Conservation (phyloP, 2,329 filamentous ascomycete species). For the Botrytis byssoidea region DNA sequence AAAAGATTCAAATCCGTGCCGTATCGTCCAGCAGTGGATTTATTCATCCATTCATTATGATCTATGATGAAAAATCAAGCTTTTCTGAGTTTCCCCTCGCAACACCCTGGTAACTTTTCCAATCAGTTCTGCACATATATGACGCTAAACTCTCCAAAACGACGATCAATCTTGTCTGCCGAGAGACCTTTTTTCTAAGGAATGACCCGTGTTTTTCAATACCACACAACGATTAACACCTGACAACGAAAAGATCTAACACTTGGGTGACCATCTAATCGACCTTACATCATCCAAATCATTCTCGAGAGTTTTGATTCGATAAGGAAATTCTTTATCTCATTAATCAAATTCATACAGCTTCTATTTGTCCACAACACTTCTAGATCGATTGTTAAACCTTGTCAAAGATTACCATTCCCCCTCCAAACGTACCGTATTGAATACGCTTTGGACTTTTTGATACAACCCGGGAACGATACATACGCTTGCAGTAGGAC, state of each 20-base stretch:
- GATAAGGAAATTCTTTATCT: neutral
- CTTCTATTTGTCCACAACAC: neutral
- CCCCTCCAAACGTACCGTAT: neutral
- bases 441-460: neutral
- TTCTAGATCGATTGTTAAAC: neutral
- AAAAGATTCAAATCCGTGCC: neutral
- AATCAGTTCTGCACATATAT: neutral
- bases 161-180: conserved; percentile 6
- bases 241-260: neutral
- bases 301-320: neutral
- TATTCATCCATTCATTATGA: neutral
- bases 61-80: neutral
- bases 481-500: neutral
- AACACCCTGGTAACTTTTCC: neutral
- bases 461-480: neutral
- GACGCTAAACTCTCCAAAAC: neutral
- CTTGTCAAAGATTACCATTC: neutral
- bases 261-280: neutral
- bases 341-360: neutral
- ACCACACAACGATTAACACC: neutral
- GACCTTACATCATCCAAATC: conserved; percentile 3
- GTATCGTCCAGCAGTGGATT: neutral
- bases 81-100: neutral
- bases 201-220: neutral
- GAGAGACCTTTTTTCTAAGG: neutral